Base-by-base conservation (phyloP, 345 rosid genomes). In the Balakata baccata region DNA sequence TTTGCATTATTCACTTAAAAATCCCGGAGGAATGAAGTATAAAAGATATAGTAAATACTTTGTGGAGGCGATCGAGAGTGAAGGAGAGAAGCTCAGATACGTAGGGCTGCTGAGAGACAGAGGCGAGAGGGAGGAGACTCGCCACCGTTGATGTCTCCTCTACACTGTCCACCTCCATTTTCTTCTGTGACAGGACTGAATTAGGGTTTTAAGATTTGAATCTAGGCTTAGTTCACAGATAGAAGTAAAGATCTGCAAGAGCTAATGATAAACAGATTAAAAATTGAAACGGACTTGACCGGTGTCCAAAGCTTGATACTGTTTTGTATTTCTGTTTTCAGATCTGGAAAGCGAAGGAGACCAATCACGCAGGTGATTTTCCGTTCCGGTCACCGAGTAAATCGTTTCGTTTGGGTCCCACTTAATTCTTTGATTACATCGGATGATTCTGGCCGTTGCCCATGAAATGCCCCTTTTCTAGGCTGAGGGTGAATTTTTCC, bases 1-100 rank as follows among this genome's bases (percentile, higher is more conserved):
- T 29, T 59, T 25, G 41, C 64, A 25, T 3, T 3, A 34, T 25
- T 59, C 39, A 47, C 7, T 9, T 49, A 11, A 47, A 20, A 11
- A 4, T 45, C 17, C 14, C 13, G 13, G 46, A 11, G 6, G 18
- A 58, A 25, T 18, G 16, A 29, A 29, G 34, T 1, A 29, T 29
- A 29, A 29, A 49, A 60, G 11, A 23, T 60, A 18, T 11, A 37
- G 20, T 17, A 68, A 61, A 29, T 68, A 87, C 99, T 92, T 95
- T 95, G 86, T 92, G 98, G 68, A 92, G 97, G 68, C 97, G 97
- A 82, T 94, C 98, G 79, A 92, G 98, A 81, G 98, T 92, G 88
- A 94, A 94, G 45, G 97, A 95, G 72, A 95, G 98, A 72, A 95
- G 97, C 87, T 95, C 99, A 64, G 97, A 92, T 53, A 92, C 92